phyloP scores from a whole-genome alignment of 2,329 filamentous ascomycete genomes.

The Dactylellina haptotyla region DNA sequence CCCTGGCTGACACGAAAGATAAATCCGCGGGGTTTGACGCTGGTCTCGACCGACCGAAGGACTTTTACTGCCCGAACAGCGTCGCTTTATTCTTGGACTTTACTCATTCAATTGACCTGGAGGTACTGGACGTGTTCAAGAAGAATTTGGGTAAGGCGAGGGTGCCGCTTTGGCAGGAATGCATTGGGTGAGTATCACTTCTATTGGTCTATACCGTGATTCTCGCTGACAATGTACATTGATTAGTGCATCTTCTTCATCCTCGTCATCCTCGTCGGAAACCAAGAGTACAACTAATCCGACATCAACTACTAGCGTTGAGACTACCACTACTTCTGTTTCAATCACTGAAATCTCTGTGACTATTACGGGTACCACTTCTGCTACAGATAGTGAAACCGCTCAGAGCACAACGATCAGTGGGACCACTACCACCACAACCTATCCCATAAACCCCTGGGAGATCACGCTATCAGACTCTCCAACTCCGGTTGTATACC shows the following conservation, averaged over 20 bases:
- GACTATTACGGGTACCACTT: not conserved
- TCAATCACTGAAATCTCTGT: not conserved
- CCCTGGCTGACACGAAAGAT: slow-evolving; percentile 7
- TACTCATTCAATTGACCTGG: slow-evolving; percentile 33
- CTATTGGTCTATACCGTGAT: too few species aligned
- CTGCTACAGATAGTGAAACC: too few species aligned
- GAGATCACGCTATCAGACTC: too few species aligned
- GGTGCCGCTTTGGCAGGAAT: slow-evolving; percentile 39
- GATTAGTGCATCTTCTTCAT: not conserved
- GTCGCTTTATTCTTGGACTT: slow-evolving; percentile 43
- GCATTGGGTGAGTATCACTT: slow-evolving; percentile 14
- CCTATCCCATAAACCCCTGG: too few species aligned
- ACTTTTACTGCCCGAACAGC: slow-evolving; percentile 36
- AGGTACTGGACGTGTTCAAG: slow-evolving; percentile 25
- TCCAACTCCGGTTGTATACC: too few species aligned
- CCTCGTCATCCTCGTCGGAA: not conserved
- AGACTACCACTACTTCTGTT: not conserved
- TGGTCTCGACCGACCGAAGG: slow-evolving; percentile 13
- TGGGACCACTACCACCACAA: too few species aligned
- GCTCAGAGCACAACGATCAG: not conserved
- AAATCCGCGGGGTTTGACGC: slow-evolving; percentile 19
- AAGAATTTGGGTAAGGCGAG: slow-evolving; percentile 41
- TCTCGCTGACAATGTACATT: too few species aligned
- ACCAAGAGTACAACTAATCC: not conserved
- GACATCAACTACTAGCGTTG: not conserved